Evolutionary conservation across 176 grass and related monocot species (phyloP).

Genomic region (Aechmea fasciata): DNA sequence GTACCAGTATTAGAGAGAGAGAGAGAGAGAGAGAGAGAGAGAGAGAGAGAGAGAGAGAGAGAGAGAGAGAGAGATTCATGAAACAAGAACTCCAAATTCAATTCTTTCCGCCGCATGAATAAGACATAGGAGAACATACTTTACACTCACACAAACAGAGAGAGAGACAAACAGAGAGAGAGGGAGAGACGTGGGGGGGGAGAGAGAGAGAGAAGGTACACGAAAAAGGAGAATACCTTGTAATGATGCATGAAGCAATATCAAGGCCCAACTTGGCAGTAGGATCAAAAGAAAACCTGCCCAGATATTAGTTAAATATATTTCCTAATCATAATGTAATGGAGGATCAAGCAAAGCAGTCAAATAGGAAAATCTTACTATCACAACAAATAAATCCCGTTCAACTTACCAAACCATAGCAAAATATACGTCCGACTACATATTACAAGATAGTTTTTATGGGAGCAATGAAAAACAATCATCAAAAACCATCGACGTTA

Average conservation of each 20-base stretch:
- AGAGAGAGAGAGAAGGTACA: slow-evolving; percentile 1
- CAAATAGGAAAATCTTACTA: too few species aligned
- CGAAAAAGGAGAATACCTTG: slow-evolving; percentile 46
- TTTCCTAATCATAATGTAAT: not conserved
- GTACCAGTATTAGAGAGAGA: not conserved
- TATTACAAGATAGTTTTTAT: not conserved
- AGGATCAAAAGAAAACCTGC: slow-evolving; percentile 91
- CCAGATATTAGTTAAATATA: not conserved
- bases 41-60: not conserved
- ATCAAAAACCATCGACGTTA: not conserved
- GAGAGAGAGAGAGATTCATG: slow-evolving; percentile 7
- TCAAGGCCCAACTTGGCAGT: slow-evolving; percentile 73
- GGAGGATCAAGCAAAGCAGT: too few species aligned
- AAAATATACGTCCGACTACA: not conserved
- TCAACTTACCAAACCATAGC: not conserved
- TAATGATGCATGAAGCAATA: slow-evolving; percentile 88
- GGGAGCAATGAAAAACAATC: not conserved
- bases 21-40: not conserved
- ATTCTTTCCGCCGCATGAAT: too few species aligned
- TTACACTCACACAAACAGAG: not conserved
- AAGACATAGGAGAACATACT: too few species aligned
- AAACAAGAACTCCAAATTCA: too few species aligned
- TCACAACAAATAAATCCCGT: not conserved
- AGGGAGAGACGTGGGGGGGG: not conserved
- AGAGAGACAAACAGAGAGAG: not conserved